Conservation (phyloP, 2,329 filamentous ascomycete species). For the Penicillium sp. region DNA sequence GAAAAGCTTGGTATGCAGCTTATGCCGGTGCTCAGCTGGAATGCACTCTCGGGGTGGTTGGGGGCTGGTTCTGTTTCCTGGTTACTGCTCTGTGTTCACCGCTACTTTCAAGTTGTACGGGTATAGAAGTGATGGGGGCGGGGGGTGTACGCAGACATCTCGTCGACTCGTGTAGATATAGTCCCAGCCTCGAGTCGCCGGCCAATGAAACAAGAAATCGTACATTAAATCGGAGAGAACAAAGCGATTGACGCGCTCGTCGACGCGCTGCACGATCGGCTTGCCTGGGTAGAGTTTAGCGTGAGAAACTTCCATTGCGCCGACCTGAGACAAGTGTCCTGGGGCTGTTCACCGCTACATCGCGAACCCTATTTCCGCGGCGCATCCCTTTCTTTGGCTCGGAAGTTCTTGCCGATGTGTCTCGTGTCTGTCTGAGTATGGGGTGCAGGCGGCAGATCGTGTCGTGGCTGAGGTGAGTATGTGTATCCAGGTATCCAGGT, state of each 20-base stretch:
- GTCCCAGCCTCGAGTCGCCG: background rate
- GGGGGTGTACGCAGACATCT: no score
- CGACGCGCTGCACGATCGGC: background rate
- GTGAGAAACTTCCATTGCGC: background rate
- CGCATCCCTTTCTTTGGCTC: background rate
- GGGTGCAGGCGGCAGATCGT: background rate
- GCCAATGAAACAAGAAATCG: background rate
- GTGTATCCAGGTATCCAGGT: background rate
- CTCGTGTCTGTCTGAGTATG: background rate
- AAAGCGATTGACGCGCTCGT: background rate
- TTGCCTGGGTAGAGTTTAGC: background rate
- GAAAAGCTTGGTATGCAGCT: background rate
- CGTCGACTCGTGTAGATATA: no score
- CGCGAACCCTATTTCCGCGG: background rate
- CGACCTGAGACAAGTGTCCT: conserved; percentile 5
- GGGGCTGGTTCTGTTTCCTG: no score
- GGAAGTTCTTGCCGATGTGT: background rate
- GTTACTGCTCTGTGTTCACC: background rate
- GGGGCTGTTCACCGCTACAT: conserved; percentile 13
- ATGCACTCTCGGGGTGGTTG: background rate
- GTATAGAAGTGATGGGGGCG: no score
- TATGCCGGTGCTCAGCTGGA: background rate
- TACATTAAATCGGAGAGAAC: background rate
- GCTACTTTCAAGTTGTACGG: background rate
- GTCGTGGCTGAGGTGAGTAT: background rate